Percentiles rank a stretch among this genome's conserved stretches.
Evolutionary conservation across 2,329 filamentous ascomycete species (phyloP).

Genomic region (Diaporthe vaccinii): DNA sequence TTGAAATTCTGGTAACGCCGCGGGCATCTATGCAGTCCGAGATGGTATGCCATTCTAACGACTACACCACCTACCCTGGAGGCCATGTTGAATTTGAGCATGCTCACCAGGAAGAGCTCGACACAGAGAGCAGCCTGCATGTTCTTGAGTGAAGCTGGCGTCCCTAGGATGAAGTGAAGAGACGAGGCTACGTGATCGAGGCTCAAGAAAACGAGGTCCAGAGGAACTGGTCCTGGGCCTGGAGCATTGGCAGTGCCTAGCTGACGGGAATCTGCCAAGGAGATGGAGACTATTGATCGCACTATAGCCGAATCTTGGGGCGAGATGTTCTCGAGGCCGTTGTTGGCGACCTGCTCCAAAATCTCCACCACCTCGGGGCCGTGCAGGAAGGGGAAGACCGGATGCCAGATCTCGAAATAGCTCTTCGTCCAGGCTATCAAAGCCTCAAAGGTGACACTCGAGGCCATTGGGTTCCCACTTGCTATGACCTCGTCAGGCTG

Average conservation of each 20-base stretch:
- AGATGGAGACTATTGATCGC: constrained; percentile 65
- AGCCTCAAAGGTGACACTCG: constrained; percentile 58
- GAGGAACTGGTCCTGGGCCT: constrained; percentile 54
- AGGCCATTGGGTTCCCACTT: constrained; percentile 18
- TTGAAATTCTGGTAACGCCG: constrained; percentile 65
- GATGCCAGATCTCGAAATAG: constrained; percentile 72
- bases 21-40: constrained; percentile 71
- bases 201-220: constrained; percentile 59
- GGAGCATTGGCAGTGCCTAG: constrained; percentile 39
- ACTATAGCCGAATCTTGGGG: constrained; percentile 36
- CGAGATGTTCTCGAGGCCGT: constrained; percentile 51
- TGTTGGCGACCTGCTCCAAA: constrained; percentile 58
- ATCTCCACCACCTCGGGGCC: constrained; percentile 63
- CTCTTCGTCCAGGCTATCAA: constrained; percentile 63
- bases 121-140: constrained; percentile 66
- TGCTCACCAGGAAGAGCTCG: constrained; percentile 68
- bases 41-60: constrained; percentile 67
- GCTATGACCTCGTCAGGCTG: constrained; percentile 51
- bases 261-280: constrained; percentile 66
- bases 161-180: constrained; percentile 60
- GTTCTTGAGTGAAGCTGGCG: constrained; percentile 60
- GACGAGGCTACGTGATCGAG: constrained; percentile 64
- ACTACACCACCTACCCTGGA: constrained; percentile 68
- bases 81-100: constrained; percentile 69
- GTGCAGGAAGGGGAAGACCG: constrained; percentile 68